These are phyloP conservation scores for Massarina eburnea DNA, from an alignment of 2,329 filamentous ascomycete genomes.

Conservation along the genomic window DNA sequence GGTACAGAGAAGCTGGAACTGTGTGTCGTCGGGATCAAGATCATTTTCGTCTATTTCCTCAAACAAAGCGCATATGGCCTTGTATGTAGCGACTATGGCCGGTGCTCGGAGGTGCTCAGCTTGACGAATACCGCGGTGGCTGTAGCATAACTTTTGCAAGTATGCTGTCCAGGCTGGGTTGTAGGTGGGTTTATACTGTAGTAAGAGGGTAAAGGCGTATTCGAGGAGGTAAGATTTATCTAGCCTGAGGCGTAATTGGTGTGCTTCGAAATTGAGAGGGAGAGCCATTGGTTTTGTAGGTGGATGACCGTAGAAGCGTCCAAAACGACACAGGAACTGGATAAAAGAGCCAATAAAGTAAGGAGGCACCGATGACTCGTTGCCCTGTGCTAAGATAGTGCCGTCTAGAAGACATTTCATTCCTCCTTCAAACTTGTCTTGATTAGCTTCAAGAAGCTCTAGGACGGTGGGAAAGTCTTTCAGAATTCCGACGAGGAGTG, in stretches of 20 bases:
- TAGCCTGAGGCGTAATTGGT: constrained; percentile 17
- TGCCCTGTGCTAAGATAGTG: constrained; percentile 10
- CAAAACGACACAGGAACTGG: constrained; percentile 34
- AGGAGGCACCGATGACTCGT: constrained; percentile 16
- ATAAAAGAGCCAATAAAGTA: constrained; percentile 36
- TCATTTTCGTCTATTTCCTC: constrained; percentile 28
- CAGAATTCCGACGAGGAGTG: constrained; percentile 54
- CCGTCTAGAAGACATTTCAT: constrained; percentile 26
- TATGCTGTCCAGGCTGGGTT: constrained; percentile 34
- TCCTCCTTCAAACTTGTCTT: constrained; percentile 19
- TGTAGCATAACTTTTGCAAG: constrained; percentile 23
- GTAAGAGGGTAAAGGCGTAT: constrained; percentile 32
- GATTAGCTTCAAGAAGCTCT: constrained; percentile 20
- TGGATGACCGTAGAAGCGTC: constrained; percentile 16
- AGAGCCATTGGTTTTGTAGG: constrained; percentile 8
- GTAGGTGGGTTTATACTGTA: constrained; percentile 24
- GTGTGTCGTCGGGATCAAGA: constrained; percentile 37
- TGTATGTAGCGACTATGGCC: constrained; percentile 19
- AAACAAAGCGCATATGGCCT: constrained; percentile 24
- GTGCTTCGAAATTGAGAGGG: constrained; percentile 14
- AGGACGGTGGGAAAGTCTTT: constrained; percentile 23
- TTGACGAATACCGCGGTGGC: not conserved
- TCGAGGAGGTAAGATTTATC: constrained; percentile 30
- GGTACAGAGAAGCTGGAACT: constrained; percentile 37
- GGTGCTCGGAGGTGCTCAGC: not conserved